Evolutionary conservation across 2,329 filamentous ascomycete genomes (phyloP), one percentile per base, ranked within the genome.

Genomic region (Podosphaera aphanis): DNA sequence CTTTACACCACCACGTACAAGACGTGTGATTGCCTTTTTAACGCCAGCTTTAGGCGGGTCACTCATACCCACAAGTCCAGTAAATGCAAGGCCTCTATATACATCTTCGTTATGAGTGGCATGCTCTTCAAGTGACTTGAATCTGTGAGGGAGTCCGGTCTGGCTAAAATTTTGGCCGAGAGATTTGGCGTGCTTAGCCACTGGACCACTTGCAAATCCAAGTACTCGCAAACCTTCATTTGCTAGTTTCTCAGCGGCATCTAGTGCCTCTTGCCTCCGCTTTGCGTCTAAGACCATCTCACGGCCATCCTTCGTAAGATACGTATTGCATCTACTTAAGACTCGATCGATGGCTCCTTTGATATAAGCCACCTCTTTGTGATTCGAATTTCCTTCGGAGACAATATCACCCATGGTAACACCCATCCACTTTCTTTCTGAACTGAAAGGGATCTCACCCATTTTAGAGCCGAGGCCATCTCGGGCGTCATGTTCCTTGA

Each of bases 361-460:
- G 65, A 95, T 83, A 60, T 95, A 98, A 0, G 84, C 86, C 52
- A 84, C 77, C 56, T 93, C 83, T 49, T 77, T 75, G 5, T 51
- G 47, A 39, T 47, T 61, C 57, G 50, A 56, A 25, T 46, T 57
- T 15, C 50, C 59, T 37, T 58, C 57, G 5, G 51, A 49, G 18
- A 48, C 50, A 23, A 50, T 49, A 50, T 62, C 64, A 25, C 75
- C 76, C 53, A 94, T 82, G 1, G 85, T 80, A 23, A 94, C 86
- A 29, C 92, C 92, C 92, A 98, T 98, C 88, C 88, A 98, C 62
- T 98, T 98, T 47, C 88, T 74, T 59, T 93, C 85, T 1, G 90
- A 98, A 59, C 88, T 95, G 62, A 98, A 98, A 0, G 90, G 86
- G 0, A 83, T 86, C 61, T 98, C 90, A 38, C 77, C 76, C 27